These are phyloP conservation scores for Fusarium annulatum DNA, from an alignment of 2,329 filamentous ascomycete genomes.

Conservation along the genomic window DNA sequence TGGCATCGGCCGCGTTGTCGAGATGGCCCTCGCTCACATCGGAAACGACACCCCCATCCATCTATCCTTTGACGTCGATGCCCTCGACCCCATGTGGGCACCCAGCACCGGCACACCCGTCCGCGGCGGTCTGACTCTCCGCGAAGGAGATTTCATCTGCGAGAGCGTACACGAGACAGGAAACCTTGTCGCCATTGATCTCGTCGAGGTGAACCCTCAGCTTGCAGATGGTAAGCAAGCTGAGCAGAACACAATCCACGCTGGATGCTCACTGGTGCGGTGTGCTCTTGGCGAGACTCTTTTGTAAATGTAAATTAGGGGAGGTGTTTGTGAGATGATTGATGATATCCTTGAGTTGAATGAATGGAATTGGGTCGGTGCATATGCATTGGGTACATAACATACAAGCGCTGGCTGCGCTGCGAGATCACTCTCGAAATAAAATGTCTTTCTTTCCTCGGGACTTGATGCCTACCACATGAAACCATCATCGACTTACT, in stretches of 20 bases:
- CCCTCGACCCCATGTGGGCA: conserved; percentile 94
- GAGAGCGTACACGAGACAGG: conserved; percentile 86
- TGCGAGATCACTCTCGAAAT: conserved; percentile 46
- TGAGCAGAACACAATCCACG: conserved; percentile 86
- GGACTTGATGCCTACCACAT: no score
- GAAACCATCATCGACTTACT: no score
- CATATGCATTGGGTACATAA: conserved; percentile 31
- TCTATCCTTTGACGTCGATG: conserved; percentile 96
- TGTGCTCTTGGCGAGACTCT: conserved; percentile 84
- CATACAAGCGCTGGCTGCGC: conserved; percentile 24
- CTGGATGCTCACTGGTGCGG: conserved; percentile 89
- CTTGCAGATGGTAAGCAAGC: conserved; percentile 72
- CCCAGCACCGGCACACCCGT: conserved; percentile 96
- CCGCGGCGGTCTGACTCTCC: conserved; percentile 88
- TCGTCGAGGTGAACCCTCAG: conserved; percentile 84
- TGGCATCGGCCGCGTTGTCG: conserved; percentile 94
- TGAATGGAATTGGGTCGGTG: conserved; percentile 39
- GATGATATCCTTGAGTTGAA: conserved; percentile 45
- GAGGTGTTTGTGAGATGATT: conserved; percentile 14
- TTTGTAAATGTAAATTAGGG: neutral
- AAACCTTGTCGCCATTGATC: conserved; percentile 80
- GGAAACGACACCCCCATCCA: conserved; percentile 96
- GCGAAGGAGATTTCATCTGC: conserved; percentile 97
- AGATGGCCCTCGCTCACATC: conserved; percentile 98
- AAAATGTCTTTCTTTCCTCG: conserved; percentile 41